These are phyloP conservation scores for Cryphonectria radicalis DNA, from an alignment of 2,329 filamentous ascomycete genomes.

Conservation along the genomic window DNA sequence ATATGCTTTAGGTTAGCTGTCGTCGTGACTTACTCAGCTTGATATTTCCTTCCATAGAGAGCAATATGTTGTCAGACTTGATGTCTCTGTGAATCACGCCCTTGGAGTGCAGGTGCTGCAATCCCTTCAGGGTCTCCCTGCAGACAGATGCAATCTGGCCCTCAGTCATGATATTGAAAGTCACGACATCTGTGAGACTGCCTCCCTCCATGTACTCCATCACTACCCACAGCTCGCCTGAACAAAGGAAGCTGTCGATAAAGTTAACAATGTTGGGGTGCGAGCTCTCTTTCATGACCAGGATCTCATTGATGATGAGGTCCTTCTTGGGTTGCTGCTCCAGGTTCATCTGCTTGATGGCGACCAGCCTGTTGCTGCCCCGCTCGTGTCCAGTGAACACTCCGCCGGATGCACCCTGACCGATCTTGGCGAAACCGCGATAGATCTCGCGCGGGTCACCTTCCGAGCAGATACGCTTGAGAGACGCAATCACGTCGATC, in stretches of 20 bases:
- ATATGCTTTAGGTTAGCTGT: background rate
- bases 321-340: constrained; percentile 99
- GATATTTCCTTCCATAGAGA: constrained; percentile 93
- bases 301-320: constrained; percentile 97
- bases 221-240: constrained; percentile 94
- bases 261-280: constrained; percentile 99
- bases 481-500: constrained; percentile 78
- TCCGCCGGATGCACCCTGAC: constrained; percentile 94
- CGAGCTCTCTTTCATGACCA: constrained; percentile 99
- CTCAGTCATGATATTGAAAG: constrained; percentile 99
- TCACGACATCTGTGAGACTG: constrained; percentile 96
- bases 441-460: constrained; percentile 90
- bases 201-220: constrained; percentile 99
- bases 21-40: constrained; percentile 78
- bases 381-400: constrained; percentile 91
- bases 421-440: constrained; percentile 88
- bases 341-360: constrained; percentile 99
- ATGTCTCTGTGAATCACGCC: constrained; percentile 98
- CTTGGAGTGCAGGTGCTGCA: constrained; percentile 96
- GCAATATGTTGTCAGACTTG: constrained; percentile 96
- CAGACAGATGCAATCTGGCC: constrained; percentile 96
- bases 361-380: constrained; percentile 83
- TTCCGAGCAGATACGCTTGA: constrained; percentile 88
- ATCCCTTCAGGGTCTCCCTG: constrained; percentile 85
- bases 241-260: constrained; percentile 92